phyloP scores from a whole-genome alignment of 768 basidiomycete genomes.

The Amyloporia xantha region DNA sequence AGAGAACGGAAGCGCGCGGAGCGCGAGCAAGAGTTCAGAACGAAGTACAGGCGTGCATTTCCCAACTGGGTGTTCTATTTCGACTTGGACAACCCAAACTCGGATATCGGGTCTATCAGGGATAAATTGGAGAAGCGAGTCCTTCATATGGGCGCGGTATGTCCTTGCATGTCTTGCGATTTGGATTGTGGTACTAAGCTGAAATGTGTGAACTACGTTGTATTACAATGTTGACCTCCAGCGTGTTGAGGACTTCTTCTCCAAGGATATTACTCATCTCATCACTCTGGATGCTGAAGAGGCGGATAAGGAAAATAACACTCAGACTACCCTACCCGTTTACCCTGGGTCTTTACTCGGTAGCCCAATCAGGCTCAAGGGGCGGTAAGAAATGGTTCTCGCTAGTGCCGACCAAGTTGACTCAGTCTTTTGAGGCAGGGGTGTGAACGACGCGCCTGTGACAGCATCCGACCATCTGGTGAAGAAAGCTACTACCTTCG shows the following conservation, averaged over 20 bases:
- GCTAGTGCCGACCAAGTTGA: too few species aligned
- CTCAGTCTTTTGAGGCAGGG: neutral
- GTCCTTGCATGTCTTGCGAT: conserved; percentile 27
- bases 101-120: conserved; percentile 30
- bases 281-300: conserved; percentile 46
- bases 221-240: conserved; percentile 26
- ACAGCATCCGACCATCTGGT: conserved; percentile 40
- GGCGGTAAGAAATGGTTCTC: conserved; percentile 38
- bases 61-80: conserved; percentile 83
- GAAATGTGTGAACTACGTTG: neutral
- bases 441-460: conserved; percentile 24
- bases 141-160: conserved; percentile 67
- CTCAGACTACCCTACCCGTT: conserved; percentile 15
- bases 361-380: conserved; percentile 61
- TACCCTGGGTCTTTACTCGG: conserved; percentile 32
- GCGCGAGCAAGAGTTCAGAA: conserved; percentile 65
- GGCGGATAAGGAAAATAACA: conserved; percentile 43
- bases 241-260: conserved; percentile 87
- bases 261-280: conserved; percentile 79
- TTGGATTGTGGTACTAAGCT: conserved; percentile 1
- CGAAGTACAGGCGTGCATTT: conserved; percentile 83
- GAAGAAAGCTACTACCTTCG: conserved; percentile 58
- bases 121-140: conserved; percentile 50
- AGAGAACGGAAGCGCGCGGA: conserved; percentile 43
- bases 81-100: conserved; percentile 50